phyloP scores from a whole-genome alignment of 2,329 filamentous ascomycete genomes.

The Endothia cerciana region DNA sequence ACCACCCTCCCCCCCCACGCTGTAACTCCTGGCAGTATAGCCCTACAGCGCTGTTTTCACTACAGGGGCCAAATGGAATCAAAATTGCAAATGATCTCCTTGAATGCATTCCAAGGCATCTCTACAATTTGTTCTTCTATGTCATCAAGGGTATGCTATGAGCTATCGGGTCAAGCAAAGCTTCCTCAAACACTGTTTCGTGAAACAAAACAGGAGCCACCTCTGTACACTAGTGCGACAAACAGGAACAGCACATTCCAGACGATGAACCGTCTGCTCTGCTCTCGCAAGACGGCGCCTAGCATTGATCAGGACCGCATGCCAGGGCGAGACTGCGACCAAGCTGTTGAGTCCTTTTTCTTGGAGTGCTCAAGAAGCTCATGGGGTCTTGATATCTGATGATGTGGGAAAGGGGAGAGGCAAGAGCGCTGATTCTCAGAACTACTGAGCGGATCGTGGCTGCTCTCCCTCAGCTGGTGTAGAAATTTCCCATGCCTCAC shows the following conservation, averaged over 20 bases:
- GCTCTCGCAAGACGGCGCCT: neutral
- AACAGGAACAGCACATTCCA: neutral
- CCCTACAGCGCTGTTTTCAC: neutral
- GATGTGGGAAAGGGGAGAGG: neutral
- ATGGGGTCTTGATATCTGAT: neutral
- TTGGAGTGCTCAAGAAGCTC: too few species aligned
- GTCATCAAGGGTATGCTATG: neutral
- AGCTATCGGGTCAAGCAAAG: neutral
- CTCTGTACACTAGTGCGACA: neutral
- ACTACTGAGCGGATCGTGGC: constrained; percentile 6
- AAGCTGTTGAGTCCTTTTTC: neutral
- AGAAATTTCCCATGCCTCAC: neutral
- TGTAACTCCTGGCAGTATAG: neutral
- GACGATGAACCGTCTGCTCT: neutral
- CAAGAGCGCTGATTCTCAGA: neutral
- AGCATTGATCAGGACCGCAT: neutral
- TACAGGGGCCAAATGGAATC: neutral
- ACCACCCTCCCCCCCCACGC: too few species aligned
- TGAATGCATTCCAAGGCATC: neutral
- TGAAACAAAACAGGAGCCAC: constrained; percentile 12
- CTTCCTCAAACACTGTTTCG: constrained; percentile 4
- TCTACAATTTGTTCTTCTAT: neutral
- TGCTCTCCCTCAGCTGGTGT: neutral
- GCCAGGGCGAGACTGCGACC: neutral
- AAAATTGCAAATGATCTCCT: neutral